These are phyloP conservation scores for Phytophthora aleatoria DNA, from an alignment of 352 stramenopile genomes.

Conservation along the genomic window DNA sequence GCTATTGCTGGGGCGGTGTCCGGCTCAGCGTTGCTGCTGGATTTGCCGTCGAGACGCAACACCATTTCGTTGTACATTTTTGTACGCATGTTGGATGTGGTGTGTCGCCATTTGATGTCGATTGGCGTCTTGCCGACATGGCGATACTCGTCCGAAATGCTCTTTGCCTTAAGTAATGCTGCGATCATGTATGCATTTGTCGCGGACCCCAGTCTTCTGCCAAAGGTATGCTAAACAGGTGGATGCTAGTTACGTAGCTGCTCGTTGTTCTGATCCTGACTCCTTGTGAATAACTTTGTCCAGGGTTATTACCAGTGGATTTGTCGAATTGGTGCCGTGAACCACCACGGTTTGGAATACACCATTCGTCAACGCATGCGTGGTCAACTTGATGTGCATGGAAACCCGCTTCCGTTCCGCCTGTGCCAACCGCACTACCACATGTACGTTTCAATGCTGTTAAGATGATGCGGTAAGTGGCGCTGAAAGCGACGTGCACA, in stretches of 20 bases:
- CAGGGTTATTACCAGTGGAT: constrained; percentile 90
- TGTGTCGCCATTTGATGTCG: constrained; percentile 70
- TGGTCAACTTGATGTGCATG: constrained; percentile 47
- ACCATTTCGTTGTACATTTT: constrained; percentile 89
- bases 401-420: constrained; percentile 57
- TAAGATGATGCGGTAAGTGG: not conserved
- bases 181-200: constrained; percentile 85
- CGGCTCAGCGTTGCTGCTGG: constrained; percentile 72
- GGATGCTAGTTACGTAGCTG: not conserved
- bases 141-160: constrained; percentile 69
- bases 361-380: constrained; percentile 63
- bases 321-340: constrained; percentile 70
- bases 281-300: not conserved
- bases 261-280: not conserved
- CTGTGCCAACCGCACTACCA: constrained; percentile 87
- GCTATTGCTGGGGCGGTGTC: constrained; percentile 72
- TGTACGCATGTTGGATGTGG: constrained; percentile 84
- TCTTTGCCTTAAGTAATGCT: constrained; percentile 81
- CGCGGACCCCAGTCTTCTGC: constrained; percentile 64
- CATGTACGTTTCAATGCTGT: constrained; percentile 50
- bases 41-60: constrained; percentile 61
- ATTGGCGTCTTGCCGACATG: constrained; percentile 55
- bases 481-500: not conserved
- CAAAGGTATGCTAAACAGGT: constrained; percentile 50
- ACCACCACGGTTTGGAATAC: constrained; percentile 74